These are phyloP conservation scores for Grammothele lineata DNA, from an alignment of 768 basidiomycete species.

Conservation along the genomic window DNA sequence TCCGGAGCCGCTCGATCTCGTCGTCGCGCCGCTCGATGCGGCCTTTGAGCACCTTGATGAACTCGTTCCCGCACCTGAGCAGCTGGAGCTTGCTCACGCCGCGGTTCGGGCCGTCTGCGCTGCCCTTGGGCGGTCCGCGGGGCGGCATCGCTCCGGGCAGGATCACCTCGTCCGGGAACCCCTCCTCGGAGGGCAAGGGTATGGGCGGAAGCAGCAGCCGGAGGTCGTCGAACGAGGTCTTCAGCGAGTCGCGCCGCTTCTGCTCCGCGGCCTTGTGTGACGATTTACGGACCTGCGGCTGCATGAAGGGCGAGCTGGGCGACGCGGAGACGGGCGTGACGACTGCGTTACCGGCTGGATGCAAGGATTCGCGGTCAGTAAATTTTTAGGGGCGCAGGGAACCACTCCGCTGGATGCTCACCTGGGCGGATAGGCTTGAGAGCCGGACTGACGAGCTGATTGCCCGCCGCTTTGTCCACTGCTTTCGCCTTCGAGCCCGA, in stretches of 20 bases:
- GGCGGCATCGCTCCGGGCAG: conserved; percentile 89
- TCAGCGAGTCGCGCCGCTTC: conserved; percentile 93
- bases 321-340: conserved; percentile 24
- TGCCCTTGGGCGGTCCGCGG: conserved; percentile 79
- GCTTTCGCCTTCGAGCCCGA: conserved; percentile 26
- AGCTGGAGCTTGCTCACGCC: conserved; percentile 92
- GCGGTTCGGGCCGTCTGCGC: conserved; percentile 90
- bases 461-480: conserved; percentile 20
- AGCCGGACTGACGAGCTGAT: conserved; percentile 43
- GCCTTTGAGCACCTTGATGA: conserved; percentile 69
- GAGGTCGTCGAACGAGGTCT: conserved; percentile 87
- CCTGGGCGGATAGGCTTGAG: conserved; percentile 75
- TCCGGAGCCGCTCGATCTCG: conserved; percentile 65
- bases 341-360: conserved; percentile 31
- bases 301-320: conserved; percentile 11
- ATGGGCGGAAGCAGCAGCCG: conserved; percentile 84
- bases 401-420: conserved; percentile 23
- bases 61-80: conserved; percentile 88
- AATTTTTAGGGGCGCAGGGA: no score
- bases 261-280: conserved; percentile 98
- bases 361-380: conserved; percentile 10
- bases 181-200: conserved; percentile 73
- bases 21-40: conserved; percentile 77
- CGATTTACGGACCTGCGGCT: conserved; percentile 57
- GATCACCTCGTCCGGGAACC: conserved; percentile 65